A percentile compares a stretch with the other conserved stretches of the same genome.
phyloP scores from a whole-genome alignment of 1,284 basidiomycete species.

The Rhodotorula sp. region DNA sequence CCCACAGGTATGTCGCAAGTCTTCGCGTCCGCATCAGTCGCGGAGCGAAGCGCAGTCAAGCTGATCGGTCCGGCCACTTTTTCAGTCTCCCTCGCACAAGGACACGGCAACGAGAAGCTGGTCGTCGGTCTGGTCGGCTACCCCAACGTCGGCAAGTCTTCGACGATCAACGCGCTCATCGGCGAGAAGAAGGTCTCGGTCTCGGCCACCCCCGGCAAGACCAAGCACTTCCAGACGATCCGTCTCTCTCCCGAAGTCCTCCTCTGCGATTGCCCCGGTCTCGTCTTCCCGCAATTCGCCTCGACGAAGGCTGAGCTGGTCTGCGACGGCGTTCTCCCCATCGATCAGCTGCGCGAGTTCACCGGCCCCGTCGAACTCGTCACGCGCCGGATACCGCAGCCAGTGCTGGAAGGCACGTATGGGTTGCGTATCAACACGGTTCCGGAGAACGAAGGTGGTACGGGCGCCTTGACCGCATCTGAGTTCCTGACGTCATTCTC shows the following conservation, averaged over 20 bases:
- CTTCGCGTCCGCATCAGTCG: too few species aligned
- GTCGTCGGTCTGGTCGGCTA: conserved; percentile 65
- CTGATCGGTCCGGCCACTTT: conserved; percentile 6
- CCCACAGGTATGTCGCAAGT: conserved; percentile 56
- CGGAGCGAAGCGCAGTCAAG: too few species aligned
- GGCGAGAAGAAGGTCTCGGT: conserved; percentile 90
- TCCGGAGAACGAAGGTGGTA: conserved; percentile 78
- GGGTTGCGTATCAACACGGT: conserved; percentile 73
- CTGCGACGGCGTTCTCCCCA: conserved; percentile 94
- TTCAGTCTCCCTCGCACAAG: conserved; percentile 64
- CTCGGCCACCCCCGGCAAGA: conserved; percentile 95
- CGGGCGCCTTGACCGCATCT: conserved; percentile 71
- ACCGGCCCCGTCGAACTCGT: conserved; percentile 82
- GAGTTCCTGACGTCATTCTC: conserved; percentile 86
- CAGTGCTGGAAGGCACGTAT: conserved; percentile 86
- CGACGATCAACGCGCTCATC: conserved; percentile 60
- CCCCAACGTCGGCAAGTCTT: conserved; percentile 63
- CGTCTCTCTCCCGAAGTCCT: conserved; percentile 80
- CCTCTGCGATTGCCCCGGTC: conserved; percentile 97
- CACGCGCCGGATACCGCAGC: conserved; percentile 73
- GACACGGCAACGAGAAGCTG: conserved; percentile 65
- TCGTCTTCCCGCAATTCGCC: conserved; percentile 98
- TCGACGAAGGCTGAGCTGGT: conserved; percentile 93
- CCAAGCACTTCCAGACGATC: conserved; percentile 99
- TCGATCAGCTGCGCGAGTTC: conserved; percentile 95